Base-by-base conservation (phyloP, 106 monocot genomes). In the Platanthera zijinensis region DNA sequence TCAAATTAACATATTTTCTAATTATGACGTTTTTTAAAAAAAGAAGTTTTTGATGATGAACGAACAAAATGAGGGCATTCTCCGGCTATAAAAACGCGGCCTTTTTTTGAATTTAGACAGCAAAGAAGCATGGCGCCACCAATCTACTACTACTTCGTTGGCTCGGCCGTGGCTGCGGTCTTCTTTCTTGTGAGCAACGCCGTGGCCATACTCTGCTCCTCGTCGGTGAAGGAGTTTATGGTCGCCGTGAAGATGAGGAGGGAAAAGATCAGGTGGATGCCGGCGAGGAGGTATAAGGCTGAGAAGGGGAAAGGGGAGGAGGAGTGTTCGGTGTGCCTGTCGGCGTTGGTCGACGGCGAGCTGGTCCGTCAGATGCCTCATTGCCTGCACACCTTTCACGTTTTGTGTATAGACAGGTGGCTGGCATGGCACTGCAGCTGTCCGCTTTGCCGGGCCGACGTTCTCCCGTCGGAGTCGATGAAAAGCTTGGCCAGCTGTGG, bases 311-410 rank as follows among this genome's bases (percentile, higher is more conserved):
- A 25, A 13, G 61, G 50, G 9, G 74, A 73, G 47, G 11, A 18
- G 22, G 71, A 78, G n/a, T 87, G 86, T 19, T 53, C 86, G 25
- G 83, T 87, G 18, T 87, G 86, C 83, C 57, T 87, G 48, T 70
- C 77, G 18, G 78, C 14, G 10, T 78, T 87, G 22, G 48, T 10
- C n/a, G 83, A 87, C 7, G 86, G 86, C 8, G 78, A 85, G 66
- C 63, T 47, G 14, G 53, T 85, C 57, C 53, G 85, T 54, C 64
- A 22, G 72, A 11, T 86, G 75, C 83, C 83, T 15, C 21, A 21
- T 48, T 87, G 86, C 70, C 51, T 30, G 32, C 86, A 87, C 57
- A 66, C 30, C 4, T 87, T 83, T 56, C 86, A 87, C n/a, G 75
- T 63, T 6, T 9, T 77, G 13, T 87, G 86, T 15, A 80, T 87